Evolutionary conservation across 139 green algal genomes (phyloP), one percentile per base, ranked within the genome.

Genomic region (Micractinium sp.): DNA sequence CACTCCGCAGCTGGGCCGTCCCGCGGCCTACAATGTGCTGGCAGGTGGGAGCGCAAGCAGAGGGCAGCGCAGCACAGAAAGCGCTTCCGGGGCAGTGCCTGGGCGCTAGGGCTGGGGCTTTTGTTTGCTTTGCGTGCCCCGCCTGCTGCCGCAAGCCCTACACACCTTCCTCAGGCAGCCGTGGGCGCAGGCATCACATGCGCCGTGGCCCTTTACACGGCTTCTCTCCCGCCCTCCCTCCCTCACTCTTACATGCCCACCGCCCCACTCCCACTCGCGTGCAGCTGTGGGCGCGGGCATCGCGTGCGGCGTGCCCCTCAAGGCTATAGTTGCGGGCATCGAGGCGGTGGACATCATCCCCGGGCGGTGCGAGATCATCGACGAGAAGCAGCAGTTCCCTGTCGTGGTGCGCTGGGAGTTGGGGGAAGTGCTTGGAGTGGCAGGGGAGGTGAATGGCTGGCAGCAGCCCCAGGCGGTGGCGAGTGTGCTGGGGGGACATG

Each of bases 11-110:
- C 85, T 99, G 36, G 97, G 98, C 76, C 89, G 94, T 27, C 90
- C 94, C 85, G 99, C 99, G 82, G 94, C 97, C 25, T 95, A 92
- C 93, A 99, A 99, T 92, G 93, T 99, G 18, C 90, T 99, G 41
- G 97, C 97, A 12, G 82, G 82, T 87, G 81, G 33, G 56, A 56
- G 47, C 47, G 47, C 47, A 56, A n/a, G 47, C 47, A 56, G 7
- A 56, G 47, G 7, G 47, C 47, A 56, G 47, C 47, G 9, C 47
- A 56, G 47, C 47, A 9, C 47, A 56, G 47, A 5, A 9, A 5
- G 47, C 47, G 47, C 9, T 56, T 5, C 47, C 9, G 47, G 47
- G 47, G 7, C 7, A 16, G 47, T 5, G 5, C 47, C 47, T 56
- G 47, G 47, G 7, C 9, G 47, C 47, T 5, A 9, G 47, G 47